Evolutionary conservation across 2,329 filamentous ascomycete species (phyloP), one percentile per base, ranked within the genome.

Genomic region (Microdochium trichocladiopsis): DNA sequence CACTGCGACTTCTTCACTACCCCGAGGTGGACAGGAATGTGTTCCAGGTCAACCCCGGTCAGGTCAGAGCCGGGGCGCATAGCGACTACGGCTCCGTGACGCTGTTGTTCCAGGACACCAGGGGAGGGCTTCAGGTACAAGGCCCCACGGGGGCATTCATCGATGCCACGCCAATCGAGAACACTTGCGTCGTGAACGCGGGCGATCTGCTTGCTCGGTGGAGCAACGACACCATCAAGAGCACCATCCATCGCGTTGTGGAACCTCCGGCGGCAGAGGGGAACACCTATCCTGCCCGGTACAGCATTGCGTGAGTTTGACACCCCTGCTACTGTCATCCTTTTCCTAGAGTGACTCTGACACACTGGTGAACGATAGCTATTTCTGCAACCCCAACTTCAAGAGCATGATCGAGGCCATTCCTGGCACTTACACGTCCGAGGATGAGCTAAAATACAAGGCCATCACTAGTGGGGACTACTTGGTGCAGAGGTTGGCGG

Each of bases 181-280:
- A 84, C 51, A 91, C 90, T 0, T 86, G 94, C 41, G 89, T 96
- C 11, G 81, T 96, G 57, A 96, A 96, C 63, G 91, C 91, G 0
- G 92, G 91, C 1, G 92, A 96, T 65, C 66, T 96, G 59, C 73
- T 96, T 49, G 86, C 89, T 1, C 77, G 91, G 50, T 96, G 91
- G 92, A 90, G 87, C 57, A 96, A 96, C 63, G 90, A 95, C 63
- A 87, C 82, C 4, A 95, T 96, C 71, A 91, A 88, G 72, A 93
- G 88, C 64, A 96, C 92, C 3, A 82, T 91, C 55, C 92, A 96
- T 69, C 83, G 91, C 11, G 92, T 96, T 1, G 88, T 96, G 4
- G 88, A 96, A 71, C 92, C 92, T 2, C 88, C 89, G 1, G 72
- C 75, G 16, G 77, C 76, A 3, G 73, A 72, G 2, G 72, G 70